Conservation (phyloP, 148 eudicot genomes). For the Fagopyrum esculentum region DNA sequence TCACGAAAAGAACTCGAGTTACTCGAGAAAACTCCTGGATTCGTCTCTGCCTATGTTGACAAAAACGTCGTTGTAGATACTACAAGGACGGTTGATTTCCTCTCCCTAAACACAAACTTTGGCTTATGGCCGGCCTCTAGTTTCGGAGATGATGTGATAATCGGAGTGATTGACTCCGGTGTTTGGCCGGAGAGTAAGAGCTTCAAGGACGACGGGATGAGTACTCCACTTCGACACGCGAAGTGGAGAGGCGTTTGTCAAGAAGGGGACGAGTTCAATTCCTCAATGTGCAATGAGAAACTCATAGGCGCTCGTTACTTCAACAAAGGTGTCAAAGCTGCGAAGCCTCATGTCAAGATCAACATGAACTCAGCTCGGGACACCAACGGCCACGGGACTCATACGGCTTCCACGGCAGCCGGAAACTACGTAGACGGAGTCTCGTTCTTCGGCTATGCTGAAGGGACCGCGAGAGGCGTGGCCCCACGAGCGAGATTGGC, state of each 20-base stretch:
- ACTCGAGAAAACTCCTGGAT: conserved; percentile 29
- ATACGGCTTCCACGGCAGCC: conserved; percentile 53
- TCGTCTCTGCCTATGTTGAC: conserved; percentile 35
- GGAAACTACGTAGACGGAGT: conserved; percentile 44
- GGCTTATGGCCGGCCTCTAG: conserved; percentile 61
- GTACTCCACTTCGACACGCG: background rate
- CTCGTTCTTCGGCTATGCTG: conserved; percentile 58
- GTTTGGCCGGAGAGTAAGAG: conserved; percentile 67
- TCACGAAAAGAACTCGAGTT: conserved; percentile 32
- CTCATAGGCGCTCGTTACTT: conserved; percentile 53
- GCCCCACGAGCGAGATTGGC: conserved; percentile 69
- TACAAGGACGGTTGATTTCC: conserved; percentile 45
- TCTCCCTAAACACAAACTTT: conserved; percentile 29
- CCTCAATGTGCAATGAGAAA: conserved; percentile 43
- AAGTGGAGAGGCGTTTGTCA: conserved; percentile 56
- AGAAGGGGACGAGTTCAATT: conserved; percentile 34
- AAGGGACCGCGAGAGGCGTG: conserved; percentile 50
- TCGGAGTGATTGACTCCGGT: conserved; percentile 60
- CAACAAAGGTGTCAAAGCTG: conserved; percentile 46
- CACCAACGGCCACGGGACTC: conserved; percentile 69
- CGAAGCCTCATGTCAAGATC: conserved; percentile 23
- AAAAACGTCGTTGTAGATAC: conserved; percentile 37
- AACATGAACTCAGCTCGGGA: conserved; percentile 48
- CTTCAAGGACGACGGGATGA: conserved; percentile 45
- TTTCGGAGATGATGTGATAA: conserved; percentile 40